Percentiles rank a stretch among this genome's conserved stretches.
These are phyloP conservation scores for Cystobasidium pallidum DNA, from an alignment of 1,284 basidiomycete genomes.

Conservation along the genomic window DNA sequence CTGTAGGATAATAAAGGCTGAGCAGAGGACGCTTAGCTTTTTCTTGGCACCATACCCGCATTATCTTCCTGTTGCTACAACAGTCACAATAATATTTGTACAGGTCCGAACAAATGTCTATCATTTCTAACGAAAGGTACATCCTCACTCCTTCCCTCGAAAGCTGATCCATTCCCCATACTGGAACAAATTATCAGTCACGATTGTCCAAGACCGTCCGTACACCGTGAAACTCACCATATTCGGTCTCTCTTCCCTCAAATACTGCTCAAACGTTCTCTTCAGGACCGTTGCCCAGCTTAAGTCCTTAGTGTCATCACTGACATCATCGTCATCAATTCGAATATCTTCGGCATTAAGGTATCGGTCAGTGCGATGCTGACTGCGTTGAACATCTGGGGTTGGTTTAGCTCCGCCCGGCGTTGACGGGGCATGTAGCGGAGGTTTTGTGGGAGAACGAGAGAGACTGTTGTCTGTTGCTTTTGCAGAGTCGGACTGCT, in stretches of 20 bases:
- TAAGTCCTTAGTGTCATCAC: constrained; percentile 67
- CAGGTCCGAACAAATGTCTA: neutral
- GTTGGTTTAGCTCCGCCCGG: constrained; percentile 24
- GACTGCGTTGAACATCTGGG: constrained; percentile 45
- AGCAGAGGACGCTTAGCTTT: neutral
- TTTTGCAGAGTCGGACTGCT: constrained; percentile 1
- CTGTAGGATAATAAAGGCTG: neutral
- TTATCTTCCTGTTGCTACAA: neutral
- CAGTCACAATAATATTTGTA: neutral
- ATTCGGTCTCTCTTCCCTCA: constrained; percentile 75
- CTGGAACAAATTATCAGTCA: neutral
- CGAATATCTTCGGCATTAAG: constrained; percentile 48
- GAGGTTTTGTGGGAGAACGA: constrained; percentile 45
- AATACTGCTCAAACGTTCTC: constrained; percentile 83
- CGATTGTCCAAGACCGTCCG: too few relatives aligned
- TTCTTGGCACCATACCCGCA: neutral
- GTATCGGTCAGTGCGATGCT: constrained; percentile 46
- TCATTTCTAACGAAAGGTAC: neutral
- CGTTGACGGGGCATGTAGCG: neutral
- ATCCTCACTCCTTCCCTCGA: neutral
- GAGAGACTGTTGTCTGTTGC: constrained; percentile 27
- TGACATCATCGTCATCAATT: constrained; percentile 54
- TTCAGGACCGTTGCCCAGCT: constrained; percentile 89
- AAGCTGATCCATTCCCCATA: constrained; percentile 15
- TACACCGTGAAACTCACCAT: constrained; percentile 25